Evolutionary conservation across 1,284 basidiomycete species (phyloP).

Genomic region (Melampsora larici-populina): DNA sequence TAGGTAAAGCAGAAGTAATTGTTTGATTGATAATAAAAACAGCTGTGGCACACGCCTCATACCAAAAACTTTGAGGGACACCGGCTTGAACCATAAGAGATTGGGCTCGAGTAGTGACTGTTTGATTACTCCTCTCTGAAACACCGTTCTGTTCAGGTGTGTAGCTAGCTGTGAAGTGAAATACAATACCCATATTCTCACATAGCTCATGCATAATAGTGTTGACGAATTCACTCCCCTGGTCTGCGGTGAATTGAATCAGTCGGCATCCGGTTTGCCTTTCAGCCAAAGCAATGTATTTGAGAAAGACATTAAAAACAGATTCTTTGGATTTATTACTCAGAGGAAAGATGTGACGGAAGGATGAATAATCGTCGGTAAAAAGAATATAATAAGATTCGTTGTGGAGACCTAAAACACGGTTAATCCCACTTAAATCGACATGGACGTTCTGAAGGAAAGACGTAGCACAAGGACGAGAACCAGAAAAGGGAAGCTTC

Average conservation of each 20-base stretch:
- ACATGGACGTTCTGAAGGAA: no score
- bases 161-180: background rate
- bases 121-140: background rate
- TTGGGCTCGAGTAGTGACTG: background rate
- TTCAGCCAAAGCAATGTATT: background rate
- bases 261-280: background rate
- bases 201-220: background rate
- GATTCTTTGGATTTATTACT: background rate
- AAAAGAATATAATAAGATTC: no score
- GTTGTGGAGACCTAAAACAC: no score
- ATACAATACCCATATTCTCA: background rate
- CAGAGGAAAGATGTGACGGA: no score
- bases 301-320: background rate
- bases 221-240: slow-evolving; percentile 7
- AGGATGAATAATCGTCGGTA: no score
- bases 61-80: background rate
- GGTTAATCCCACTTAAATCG: no score
- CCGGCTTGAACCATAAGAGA: background rate
- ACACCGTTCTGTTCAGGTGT: slow-evolving; percentile 15
- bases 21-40: background rate
- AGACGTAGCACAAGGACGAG: no score
- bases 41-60: background rate
- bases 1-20: no score
- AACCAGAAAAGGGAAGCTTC: no score
- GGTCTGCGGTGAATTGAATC: background rate